These are phyloP conservation scores for Centella asiatica DNA, from an alignment of 129 eudicot genomes.

Conservation along the genomic window DNA sequence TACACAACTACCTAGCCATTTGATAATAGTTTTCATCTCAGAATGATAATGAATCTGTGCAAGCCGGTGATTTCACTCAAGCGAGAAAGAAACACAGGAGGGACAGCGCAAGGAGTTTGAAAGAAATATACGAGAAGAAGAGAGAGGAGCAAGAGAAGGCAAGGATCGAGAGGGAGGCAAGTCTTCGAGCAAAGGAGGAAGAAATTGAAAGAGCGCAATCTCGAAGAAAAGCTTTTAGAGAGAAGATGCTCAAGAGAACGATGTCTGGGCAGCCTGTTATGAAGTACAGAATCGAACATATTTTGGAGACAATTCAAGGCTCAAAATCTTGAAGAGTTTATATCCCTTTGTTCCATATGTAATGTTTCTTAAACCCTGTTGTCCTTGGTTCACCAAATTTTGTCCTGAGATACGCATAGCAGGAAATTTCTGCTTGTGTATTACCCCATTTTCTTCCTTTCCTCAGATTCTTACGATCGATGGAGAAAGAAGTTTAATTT, in stretches of 20 bases:
- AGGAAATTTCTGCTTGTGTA: not conserved
- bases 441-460: no score
- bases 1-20: not conserved
- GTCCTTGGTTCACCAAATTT: not conserved
- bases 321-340: slow-evolving; percentile 17
- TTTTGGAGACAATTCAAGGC: slow-evolving; percentile 67
- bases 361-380: slow-evolving; percentile 5
- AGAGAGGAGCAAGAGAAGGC: slow-evolving; percentile 65
- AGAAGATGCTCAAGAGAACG: slow-evolving; percentile 77
- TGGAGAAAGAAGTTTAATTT: no score
- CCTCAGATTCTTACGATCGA: no score
- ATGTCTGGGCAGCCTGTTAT: slow-evolving; percentile 84
- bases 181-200: slow-evolving; percentile 48
- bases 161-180: slow-evolving; percentile 67
- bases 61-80: slow-evolving; percentile 13
- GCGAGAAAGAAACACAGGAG: slow-evolving; percentile 33
- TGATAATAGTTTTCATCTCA: slow-evolving; percentile 16
- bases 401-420: no score
- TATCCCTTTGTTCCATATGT: not conserved
- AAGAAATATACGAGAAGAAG: slow-evolving; percentile 49
- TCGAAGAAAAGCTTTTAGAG: slow-evolving; percentile 51
- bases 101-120: slow-evolving; percentile 33
- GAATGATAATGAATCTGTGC: slow-evolving; percentile 32
- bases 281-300: slow-evolving; percentile 83
- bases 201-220: slow-evolving; percentile 39